These are phyloP conservation scores for Hemerocallis citrina DNA, from an alignment of 106 monocot species.

Conservation along the genomic window DNA sequence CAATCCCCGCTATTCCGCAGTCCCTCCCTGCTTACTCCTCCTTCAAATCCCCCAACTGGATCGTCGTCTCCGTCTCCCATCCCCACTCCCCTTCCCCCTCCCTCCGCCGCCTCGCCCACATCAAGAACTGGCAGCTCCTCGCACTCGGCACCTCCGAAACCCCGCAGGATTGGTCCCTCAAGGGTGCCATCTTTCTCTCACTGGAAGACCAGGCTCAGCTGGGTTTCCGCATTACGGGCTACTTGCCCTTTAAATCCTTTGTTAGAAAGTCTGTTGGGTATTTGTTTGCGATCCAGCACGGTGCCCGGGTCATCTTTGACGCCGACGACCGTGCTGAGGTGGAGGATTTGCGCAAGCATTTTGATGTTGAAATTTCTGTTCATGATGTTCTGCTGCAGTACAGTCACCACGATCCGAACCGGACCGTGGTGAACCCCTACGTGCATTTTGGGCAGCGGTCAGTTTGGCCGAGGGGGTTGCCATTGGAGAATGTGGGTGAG, in stretches of 20 bases:
- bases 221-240: slow-evolving; percentile 54
- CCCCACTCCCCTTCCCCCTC: slow-evolving; percentile 10
- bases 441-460: slow-evolving; percentile 96
- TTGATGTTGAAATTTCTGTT: slow-evolving; percentile 52
- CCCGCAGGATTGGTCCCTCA: slow-evolving; percentile 56
- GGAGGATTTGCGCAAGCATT: slow-evolving; percentile 42
- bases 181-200: slow-evolving; percentile 79
- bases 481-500: slow-evolving; percentile 63
- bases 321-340: slow-evolving; percentile 81
- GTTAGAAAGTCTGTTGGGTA: slow-evolving; percentile 67
- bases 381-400: slow-evolving; percentile 72
- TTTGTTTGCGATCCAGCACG: slow-evolving; percentile 85
- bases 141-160: slow-evolving; percentile 67
- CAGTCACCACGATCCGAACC: slow-evolving; percentile 75
- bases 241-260: slow-evolving; percentile 44
- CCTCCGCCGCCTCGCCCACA: slow-evolving; percentile 33
- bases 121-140: slow-evolving; percentile 84
- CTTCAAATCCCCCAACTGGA: slow-evolving; percentile 19
- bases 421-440: slow-evolving; percentile 85
- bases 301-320: slow-evolving; percentile 75
- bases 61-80: slow-evolving; percentile 12
- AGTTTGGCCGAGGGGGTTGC: slow-evolving; percentile 87
- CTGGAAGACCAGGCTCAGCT: slow-evolving; percentile 71
- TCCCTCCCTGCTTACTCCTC: slow-evolving; percentile 7
- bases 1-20: background rate